These are phyloP conservation scores for Echium plantagineum DNA, from an alignment of 257 asterid genomes.

Conservation along the genomic window DNA sequence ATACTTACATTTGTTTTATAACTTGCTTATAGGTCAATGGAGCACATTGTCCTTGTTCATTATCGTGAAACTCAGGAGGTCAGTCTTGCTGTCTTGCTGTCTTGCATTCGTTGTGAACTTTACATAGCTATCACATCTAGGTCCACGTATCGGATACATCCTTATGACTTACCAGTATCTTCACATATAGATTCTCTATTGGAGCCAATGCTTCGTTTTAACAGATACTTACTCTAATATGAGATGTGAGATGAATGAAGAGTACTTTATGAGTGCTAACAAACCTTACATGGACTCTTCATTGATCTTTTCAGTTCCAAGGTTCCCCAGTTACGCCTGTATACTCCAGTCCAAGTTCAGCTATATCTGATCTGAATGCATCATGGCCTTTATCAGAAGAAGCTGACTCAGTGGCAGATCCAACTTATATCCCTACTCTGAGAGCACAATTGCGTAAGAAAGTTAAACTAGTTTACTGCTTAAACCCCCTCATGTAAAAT, in stretches of 20 bases:
- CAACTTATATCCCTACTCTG: conserved; percentile 14
- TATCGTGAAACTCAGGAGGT: conserved; percentile 99
- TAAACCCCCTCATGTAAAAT: neutral
- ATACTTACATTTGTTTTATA: neutral
- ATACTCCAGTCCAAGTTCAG: conserved; percentile 32
- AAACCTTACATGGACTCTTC: conserved; percentile 13
- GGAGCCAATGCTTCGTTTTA: neutral
- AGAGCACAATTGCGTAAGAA: conserved; percentile 21
- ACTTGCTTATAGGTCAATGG: conserved; percentile 57
- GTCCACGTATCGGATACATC: neutral
- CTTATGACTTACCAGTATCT: too few relatives aligned
- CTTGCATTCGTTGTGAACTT: conserved; percentile 8
- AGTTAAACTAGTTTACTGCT: neutral
- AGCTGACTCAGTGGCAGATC: conserved; percentile 27
- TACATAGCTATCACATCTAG: neutral
- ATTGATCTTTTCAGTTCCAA: conserved; percentile 31
- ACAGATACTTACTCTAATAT: neutral
- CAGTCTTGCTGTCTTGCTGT: too few relatives aligned
- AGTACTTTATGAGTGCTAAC: conserved; percentile 5
- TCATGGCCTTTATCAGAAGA: conserved; percentile 35
- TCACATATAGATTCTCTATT: too few relatives aligned
- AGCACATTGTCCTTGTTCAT: conserved; percentile 93
- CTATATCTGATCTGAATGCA: conserved; percentile 25
- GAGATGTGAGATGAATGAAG: neutral
- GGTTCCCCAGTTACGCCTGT: conserved; percentile 61